Evolutionary conservation across 2,329 filamentous ascomycete species (phyloP), one percentile per base, ranked within the genome.

Genomic region (Diaporthe capsici): DNA sequence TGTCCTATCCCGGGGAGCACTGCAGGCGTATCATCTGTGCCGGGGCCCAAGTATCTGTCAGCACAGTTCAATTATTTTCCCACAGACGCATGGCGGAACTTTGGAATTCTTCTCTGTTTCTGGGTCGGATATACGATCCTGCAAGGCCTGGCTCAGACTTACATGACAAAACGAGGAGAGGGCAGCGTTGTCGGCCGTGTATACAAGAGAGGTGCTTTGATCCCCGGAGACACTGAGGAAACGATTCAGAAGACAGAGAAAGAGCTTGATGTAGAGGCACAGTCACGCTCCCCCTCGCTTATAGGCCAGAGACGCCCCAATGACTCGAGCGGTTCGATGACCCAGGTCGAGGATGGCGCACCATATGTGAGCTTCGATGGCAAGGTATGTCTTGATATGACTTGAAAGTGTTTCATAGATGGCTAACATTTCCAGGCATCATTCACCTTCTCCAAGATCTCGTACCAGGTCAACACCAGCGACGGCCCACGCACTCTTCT

Each of bases 371-470:
- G 91, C 31, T 88, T 88, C 1, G 42, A 65, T 22, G 61, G 3
- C 37, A 94, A 94, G 81, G 92, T 90, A 0, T 92, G 91, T 0
- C 0, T 95, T 93, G 92, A 3, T 28, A 4, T 28, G 3, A 28
- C 28, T 28, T 28, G 28, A 28, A 28, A 28, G 28, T 28, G 3
- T 31, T 4, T 31, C 31, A 31, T 3, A 1, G 25, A 20, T 68
- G 7, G 76, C 78, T 10, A 77, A 80, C 34, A 71, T 67, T 0
- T 63, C 37, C 76, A 74, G 3, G 81, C 91, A 0, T 87, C 94
- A 0, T 94, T 95, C 79, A 95, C 93, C 0, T 95, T 93, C 92
- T 93, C 93, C 80, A 89, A 94, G 75, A 88, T 95, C 1, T 88
- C 86, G 0, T 95, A 95, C 80, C 93, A 90, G 0, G 93, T 95